These are phyloP conservation scores for Teunomyces gatunensis DNA, from an alignment of 805 yeast species.

Conservation along the genomic window DNA sequence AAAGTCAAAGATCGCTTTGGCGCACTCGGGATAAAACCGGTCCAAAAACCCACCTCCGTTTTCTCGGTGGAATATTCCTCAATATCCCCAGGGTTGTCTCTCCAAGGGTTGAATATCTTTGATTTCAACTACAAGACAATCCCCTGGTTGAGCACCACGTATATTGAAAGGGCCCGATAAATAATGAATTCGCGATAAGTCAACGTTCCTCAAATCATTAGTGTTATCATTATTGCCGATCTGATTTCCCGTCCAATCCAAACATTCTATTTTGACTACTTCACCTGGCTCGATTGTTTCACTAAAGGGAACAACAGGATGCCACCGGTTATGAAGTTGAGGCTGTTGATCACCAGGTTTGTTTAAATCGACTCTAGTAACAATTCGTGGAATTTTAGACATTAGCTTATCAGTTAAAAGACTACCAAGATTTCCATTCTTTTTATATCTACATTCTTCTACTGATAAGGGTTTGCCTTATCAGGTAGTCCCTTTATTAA, in stretches of 20 bases:
- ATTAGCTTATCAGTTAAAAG: conserved; percentile 13
- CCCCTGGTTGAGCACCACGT: conserved; percentile 47
- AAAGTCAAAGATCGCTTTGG: conserved; percentile 52
- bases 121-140: conserved; percentile 47
- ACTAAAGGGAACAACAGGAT: conserved; percentile 47
- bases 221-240: conserved; percentile 46
- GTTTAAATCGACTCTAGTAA: conserved; percentile 38
- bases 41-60: conserved; percentile 54
- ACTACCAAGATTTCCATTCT: not conserved
- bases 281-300: conserved; percentile 41
- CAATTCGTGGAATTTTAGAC: conserved; percentile 14
- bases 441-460: not conserved
- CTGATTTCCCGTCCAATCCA: conserved; percentile 57
- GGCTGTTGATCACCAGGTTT: conserved; percentile 47
- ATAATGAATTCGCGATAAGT: conserved; percentile 46
- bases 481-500: not conserved
- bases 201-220: conserved; percentile 46
- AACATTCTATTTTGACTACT: conserved; percentile 47
- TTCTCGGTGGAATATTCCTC: conserved; percentile 46
- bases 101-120: conserved; percentile 53
- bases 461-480: not conserved
- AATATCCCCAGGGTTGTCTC: conserved; percentile 53
- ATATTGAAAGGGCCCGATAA: conserved; percentile 49
- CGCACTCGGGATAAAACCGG: conserved; percentile 47
- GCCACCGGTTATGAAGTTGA: conserved; percentile 53